Base-by-base conservation (phyloP, 176 grass and related monocot species). In the Zea luxurians region DNA sequence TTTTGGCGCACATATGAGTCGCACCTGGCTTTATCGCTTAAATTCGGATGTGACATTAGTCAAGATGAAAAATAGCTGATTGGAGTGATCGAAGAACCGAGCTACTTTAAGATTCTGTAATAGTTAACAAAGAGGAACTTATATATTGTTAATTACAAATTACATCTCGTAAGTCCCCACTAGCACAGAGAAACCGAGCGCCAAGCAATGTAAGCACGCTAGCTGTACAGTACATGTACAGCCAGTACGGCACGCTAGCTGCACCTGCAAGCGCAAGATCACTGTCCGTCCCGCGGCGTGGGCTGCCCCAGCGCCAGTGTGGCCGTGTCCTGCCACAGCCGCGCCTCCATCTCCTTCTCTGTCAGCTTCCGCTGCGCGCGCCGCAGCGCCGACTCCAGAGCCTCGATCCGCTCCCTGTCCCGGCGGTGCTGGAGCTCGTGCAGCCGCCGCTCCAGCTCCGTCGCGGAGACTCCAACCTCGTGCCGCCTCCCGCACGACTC, bases 291-390 rank as follows among this genome's bases (percentile, higher is more conserved):
- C 43, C 3, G 5, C 47, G 13, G 27, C 43, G 43, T 0, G 57
- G 46, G 81, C 64, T 18, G 80, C 36, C 66, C 77, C 76, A 85
- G 68, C 41, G 83, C 72, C 11, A 90, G 70, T 43, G 46, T 79
- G 11, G 68, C 78, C 3, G 82, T 79, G 70, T 93, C 88, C 82
- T 82, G 84, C 88, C 88, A 88, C 79, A 87, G 60, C 49, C 82
- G 86, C 74, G 70, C 75, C 79, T 90, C 82, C 66, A 86, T 85
- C 74, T 93, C 88, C 83, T 86, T 86, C 61, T 93, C 85, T 74
- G 67, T 27, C 43, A 83, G 36, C 74, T 53, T 93, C 54, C 44
- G 44, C 78, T 67, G 58, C 11, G 66, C 67, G 20, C 75, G 78
- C 65, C 81, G 47, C 65, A 90, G 75, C 70, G 75, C 66, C 37